Conservation (phyloP, 768 basidiomycete species). For the Clathrus columnatus region DNA sequence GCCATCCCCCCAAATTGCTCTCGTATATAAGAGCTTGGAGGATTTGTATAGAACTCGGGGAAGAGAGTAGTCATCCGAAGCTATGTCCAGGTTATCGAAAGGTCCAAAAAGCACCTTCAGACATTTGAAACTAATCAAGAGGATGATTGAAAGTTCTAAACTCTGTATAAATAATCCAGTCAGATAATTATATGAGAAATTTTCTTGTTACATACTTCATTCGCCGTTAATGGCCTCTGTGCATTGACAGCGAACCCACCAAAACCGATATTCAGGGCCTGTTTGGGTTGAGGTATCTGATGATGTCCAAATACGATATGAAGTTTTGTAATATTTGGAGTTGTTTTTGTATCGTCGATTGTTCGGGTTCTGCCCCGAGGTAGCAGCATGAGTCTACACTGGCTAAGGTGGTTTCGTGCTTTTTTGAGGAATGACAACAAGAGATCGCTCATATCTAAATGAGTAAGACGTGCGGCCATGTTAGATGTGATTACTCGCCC, state of each 20-base stretch:
- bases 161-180: too few species aligned
- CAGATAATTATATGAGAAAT: too few species aligned
- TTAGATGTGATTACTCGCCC: too few species aligned
- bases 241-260: too few species aligned
- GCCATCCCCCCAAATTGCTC: neutral
- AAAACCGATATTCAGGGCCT: too few species aligned
- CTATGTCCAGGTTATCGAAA: neutral
- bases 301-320: neutral
- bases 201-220: too few species aligned
- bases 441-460: neutral
- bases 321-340: neutral
- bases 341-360: neutral
- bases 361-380: neutral
- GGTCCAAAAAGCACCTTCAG: neutral
- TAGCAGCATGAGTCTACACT: neutral
- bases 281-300: too few species aligned
- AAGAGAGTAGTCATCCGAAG: neutral
- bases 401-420: neutral
- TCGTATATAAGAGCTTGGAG: neutral
- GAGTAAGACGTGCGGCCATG: neutral
- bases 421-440: neutral
- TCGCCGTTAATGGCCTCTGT: too few species aligned
- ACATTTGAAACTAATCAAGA: neutral
- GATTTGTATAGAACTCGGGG: neutral
- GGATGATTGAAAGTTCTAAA: too few species aligned